These are phyloP conservation scores for Botrytis fragariae DNA, from an alignment of 2,329 filamentous ascomycete genomes.

Conservation along the genomic window DNA sequence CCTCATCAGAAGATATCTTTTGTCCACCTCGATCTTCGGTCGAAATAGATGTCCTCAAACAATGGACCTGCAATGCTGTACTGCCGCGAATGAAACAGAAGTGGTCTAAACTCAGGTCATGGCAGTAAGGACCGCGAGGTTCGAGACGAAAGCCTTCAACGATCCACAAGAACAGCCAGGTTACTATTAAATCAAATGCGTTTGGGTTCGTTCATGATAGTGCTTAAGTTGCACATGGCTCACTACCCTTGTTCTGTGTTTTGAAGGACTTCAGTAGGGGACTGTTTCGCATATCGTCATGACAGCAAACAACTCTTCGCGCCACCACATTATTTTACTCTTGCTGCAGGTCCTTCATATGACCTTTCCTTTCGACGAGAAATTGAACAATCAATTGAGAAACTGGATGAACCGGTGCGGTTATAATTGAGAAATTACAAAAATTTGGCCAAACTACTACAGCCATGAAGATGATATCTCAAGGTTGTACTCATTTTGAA, in stretches of 20 bases:
- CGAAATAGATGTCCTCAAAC: not conserved
- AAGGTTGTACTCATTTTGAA: not conserved
- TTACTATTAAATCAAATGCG: not conserved
- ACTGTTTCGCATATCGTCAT: not conserved
- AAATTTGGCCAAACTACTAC: not conserved
- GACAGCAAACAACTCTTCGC: not conserved
- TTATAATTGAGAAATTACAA: not conserved
- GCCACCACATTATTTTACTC: not conserved
- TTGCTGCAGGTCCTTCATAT: not conserved
- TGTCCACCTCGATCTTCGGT: not conserved
- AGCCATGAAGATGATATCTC: not conserved
- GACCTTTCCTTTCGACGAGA: not conserved
- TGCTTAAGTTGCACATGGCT: not conserved
- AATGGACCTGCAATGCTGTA: not conserved
- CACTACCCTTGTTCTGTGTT: too few species aligned
- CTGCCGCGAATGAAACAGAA: not conserved
- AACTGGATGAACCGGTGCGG: not conserved
- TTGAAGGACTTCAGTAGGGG: not conserved
- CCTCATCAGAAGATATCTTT: too few species aligned
- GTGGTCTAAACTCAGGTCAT: not conserved
- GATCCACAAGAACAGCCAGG: not conserved
- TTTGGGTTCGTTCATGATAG: not conserved
- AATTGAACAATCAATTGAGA: not conserved
- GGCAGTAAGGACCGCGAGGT: too few species aligned
- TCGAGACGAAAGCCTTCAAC: not conserved